A percentile compares a stretch with the other conserved stretches of the same genome.
Evolutionary conservation across 2,329 filamentous ascomycete genomes (phyloP).

Genomic region (Xylaria sp.): DNA sequence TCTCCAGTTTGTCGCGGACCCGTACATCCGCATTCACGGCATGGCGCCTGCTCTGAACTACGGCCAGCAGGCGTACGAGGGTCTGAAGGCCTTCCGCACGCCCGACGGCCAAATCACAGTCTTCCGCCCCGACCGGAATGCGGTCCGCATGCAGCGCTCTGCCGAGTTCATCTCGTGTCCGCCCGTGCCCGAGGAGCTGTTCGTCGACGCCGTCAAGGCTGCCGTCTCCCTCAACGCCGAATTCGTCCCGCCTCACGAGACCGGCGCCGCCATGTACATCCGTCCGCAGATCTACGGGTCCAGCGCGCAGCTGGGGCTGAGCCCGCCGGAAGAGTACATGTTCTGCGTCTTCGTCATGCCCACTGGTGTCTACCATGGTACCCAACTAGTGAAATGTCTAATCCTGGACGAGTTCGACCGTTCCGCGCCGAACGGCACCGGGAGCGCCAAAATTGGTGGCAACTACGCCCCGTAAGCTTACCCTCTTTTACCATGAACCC

Average conservation of each 20-base stretch:
- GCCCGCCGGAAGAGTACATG: slow-evolving; percentile 89
- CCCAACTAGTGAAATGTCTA: slow-evolving; percentile 84
- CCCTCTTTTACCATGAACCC: background rate
- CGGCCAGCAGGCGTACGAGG: slow-evolving; percentile 96
- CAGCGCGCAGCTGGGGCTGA: slow-evolving; percentile 85
- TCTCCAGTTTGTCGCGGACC: slow-evolving; percentile 82
- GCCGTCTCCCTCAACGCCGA: slow-evolving; percentile 90
- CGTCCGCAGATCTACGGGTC: slow-evolving; percentile 89
- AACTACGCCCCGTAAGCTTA: slow-evolving; percentile 83
- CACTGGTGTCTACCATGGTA: slow-evolving; percentile 93
- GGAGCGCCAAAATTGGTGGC: slow-evolving; percentile 91
- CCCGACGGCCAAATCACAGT: slow-evolving; percentile 80
- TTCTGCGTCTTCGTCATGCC: slow-evolving; percentile 92
- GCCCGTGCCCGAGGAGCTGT: slow-evolving; percentile 78
- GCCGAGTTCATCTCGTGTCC: slow-evolving; percentile 87
- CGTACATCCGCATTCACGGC: slow-evolving; percentile 89
- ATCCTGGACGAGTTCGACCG: slow-evolving; percentile 95
- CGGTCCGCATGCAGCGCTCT: slow-evolving; percentile 83
- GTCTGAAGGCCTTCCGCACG: slow-evolving; percentile 93
- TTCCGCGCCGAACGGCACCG: slow-evolving; percentile 89
- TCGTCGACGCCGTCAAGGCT: slow-evolving; percentile 79
- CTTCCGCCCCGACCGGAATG: slow-evolving; percentile 90
- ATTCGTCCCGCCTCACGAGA: slow-evolving; percentile 89
- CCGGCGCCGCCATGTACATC: slow-evolving; percentile 92
- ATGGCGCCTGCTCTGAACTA: slow-evolving; percentile 98